Evolutionary conservation across 2,329 filamentous ascomycete species (phyloP).

Genomic region (Diplodia scrobiculata): DNA sequence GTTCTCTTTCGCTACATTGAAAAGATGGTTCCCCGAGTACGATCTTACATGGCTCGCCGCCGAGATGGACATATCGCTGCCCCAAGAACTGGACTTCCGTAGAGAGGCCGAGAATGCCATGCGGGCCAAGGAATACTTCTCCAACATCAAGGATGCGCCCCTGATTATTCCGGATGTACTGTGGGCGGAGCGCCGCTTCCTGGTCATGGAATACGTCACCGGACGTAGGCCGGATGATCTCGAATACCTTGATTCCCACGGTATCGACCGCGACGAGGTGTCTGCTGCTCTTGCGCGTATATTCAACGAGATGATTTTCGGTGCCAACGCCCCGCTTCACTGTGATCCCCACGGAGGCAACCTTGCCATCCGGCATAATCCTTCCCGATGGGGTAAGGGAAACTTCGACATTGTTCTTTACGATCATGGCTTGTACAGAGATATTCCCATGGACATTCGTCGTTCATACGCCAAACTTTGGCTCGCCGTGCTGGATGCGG

Average conservation of each 20-base stretch:
- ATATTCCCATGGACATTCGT: constrained; percentile 76
- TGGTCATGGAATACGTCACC: constrained; percentile 93
- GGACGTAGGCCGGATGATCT: constrained; percentile 88
- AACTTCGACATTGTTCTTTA: constrained; percentile 98
- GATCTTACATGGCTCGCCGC: constrained; percentile 93
- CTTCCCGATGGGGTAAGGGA: constrained; percentile 55
- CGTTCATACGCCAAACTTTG: constrained; percentile 94
- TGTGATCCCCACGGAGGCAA: constrained; percentile 98
- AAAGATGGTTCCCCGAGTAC: constrained; percentile 94
- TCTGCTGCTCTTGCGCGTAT: constrained; percentile 86
- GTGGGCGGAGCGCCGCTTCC: constrained; percentile 83
- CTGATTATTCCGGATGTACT: constrained; percentile 86
- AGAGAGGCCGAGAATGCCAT: constrained; percentile 83
- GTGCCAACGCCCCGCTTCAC: constrained; percentile 81
- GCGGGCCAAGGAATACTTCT: constrained; percentile 78
- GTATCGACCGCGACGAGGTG: constrained; percentile 93
- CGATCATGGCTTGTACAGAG: constrained; percentile 93
- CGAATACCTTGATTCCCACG: constrained; percentile 77
- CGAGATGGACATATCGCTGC: constrained; percentile 89
- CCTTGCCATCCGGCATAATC: constrained; percentile 83
- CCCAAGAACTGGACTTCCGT: constrained; percentile 86
- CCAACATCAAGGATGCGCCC: constrained; percentile 70
- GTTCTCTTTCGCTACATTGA: constrained; percentile 87
- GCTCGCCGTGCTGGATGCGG: constrained; percentile 90
- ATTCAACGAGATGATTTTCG: constrained; percentile 99